These are phyloP conservation scores for Plasmodium yoelii DNA, from an alignment of 169 alveolate genomes.

Conservation along the genomic window DNA sequence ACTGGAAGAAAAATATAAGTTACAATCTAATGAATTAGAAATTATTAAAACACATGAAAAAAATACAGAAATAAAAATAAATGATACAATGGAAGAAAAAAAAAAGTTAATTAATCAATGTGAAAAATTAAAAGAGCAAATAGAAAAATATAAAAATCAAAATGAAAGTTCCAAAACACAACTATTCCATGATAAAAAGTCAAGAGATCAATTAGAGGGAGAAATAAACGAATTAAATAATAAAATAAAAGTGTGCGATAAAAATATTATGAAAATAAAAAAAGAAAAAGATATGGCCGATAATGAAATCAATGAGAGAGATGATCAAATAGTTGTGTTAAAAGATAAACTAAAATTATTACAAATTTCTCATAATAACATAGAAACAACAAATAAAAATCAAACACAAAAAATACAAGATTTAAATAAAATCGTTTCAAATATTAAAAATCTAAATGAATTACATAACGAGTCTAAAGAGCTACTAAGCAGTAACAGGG, in stretches of 20 bases:
- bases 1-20: slow-evolving; percentile 85
- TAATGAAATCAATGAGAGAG: slow-evolving; percentile 90
- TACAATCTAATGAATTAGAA: slow-evolving; percentile 81
- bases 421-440: slow-evolving; percentile 81
- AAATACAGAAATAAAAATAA: slow-evolving; percentile 64
- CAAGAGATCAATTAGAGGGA: slow-evolving; percentile 87
- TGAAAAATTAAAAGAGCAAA: slow-evolving; percentile 84
- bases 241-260: slow-evolving; percentile 87
- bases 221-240: slow-evolving; percentile 89
- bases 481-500: slow-evolving; percentile 87
- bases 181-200: slow-evolving; percentile 86
- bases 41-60: slow-evolving; percentile 69
- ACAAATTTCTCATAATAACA: slow-evolving; percentile 88
- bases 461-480: slow-evolving; percentile 88
- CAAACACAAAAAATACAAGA: slow-evolving; percentile 82
- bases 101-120: slow-evolving; percentile 83
- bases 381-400: slow-evolving; percentile 87
- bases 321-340: slow-evolving; percentile 87
- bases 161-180: slow-evolving; percentile 87
- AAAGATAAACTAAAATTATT: slow-evolving; percentile 91
- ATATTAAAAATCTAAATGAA: slow-evolving; percentile 86
- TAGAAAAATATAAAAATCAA: slow-evolving; percentile 87
- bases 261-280: slow-evolving; percentile 88
- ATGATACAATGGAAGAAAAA: slow-evolving; percentile 88
- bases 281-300: slow-evolving; percentile 83